Evolutionary conservation across 495 filamentous ascomycete genomes (phyloP).

Genomic region (Aspergillus ostianus): DNA sequence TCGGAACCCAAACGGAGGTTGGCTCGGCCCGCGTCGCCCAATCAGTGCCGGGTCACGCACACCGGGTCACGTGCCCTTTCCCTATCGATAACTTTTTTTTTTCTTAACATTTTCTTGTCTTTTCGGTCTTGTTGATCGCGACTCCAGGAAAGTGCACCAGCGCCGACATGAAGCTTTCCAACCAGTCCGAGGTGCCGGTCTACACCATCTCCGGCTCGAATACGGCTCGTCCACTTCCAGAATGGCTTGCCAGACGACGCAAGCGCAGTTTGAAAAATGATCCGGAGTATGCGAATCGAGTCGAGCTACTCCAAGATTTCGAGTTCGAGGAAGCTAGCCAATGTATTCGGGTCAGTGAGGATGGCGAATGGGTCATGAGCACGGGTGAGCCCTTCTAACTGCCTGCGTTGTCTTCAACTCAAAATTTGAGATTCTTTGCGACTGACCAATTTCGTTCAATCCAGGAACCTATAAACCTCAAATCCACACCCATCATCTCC

Average conservation of each 20-base stretch:
- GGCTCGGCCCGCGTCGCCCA: slow-evolving; percentile 20
- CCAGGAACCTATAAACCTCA: slow-evolving; percentile 89
- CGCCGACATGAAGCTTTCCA: slow-evolving; percentile 77
- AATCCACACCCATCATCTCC: slow-evolving; percentile 92
- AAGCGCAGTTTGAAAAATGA: slow-evolving; percentile 94
- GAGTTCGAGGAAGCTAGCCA: slow-evolving; percentile 98
- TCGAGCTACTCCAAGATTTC: slow-evolving; percentile 96
- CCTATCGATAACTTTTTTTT: slow-evolving; percentile 22
- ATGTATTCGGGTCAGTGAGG: slow-evolving; percentile 87
- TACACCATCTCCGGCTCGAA: slow-evolving; percentile 95
- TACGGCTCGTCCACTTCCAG: slow-evolving; percentile 85
- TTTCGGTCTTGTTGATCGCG: not conserved
- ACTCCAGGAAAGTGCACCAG: slow-evolving; percentile 2
- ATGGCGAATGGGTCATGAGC: slow-evolving; percentile 98
- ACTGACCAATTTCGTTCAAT: slow-evolving; percentile 14
- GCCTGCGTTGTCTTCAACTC: not conserved
- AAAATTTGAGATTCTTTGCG: slow-evolving; percentile 5
- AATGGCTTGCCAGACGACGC: slow-evolving; percentile 88
- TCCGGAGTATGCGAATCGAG: slow-evolving; percentile 84
- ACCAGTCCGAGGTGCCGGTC: slow-evolving; percentile 83
- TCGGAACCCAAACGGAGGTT: slow-evolving; percentile 23
- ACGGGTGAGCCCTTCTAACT: slow-evolving; percentile 59
- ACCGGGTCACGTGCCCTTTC: slow-evolving; percentile 19
- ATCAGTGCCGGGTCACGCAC: slow-evolving; percentile 12
- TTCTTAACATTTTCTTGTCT: slow-evolving; percentile 21